Conservation (phyloP, 2,329 filamentous ascomycete species). For the Alternaria postmessia region DNA sequence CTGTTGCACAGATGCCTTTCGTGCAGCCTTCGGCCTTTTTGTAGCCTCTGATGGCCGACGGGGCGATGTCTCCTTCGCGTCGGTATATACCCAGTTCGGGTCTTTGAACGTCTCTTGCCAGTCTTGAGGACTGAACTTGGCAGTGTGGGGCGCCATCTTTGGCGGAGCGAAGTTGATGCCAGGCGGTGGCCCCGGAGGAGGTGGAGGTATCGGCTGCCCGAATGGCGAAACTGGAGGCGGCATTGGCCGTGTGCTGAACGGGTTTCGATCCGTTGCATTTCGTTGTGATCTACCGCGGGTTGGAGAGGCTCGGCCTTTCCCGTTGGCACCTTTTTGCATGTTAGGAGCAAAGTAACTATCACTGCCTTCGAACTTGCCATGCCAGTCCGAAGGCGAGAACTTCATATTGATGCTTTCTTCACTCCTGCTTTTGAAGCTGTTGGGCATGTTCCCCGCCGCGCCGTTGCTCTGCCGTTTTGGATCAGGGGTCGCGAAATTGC, state of each 20-base stretch:
- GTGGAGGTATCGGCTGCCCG: conserved; percentile 39
- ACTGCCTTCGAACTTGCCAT: conserved; percentile 55
- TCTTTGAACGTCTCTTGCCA: conserved; percentile 57
- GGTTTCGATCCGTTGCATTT: conserved; percentile 27
- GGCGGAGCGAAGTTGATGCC: conserved; percentile 34
- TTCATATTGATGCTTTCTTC: conserved; percentile 60
- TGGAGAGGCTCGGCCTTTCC: conserved; percentile 42
- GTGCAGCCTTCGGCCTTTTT: conserved; percentile 38
- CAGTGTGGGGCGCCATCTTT: conserved; percentile 33
- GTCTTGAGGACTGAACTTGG: conserved; percentile 53
- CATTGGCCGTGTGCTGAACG: conserved; percentile 27
- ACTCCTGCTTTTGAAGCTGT: conserved; percentile 55
- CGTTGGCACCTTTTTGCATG: conserved; percentile 32
- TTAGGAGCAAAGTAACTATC: conserved; percentile 54
- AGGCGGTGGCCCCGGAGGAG: conserved; percentile 40
- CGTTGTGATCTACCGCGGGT: conserved; percentile 42
- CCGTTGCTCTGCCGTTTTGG: conserved; percentile 21
- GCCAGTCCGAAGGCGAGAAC: conserved; percentile 58
- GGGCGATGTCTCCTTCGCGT: conserved; percentile 41
- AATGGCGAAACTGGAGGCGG: conserved; percentile 32
- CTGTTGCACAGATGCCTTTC: conserved; percentile 43
- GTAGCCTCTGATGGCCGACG: conserved; percentile 39
- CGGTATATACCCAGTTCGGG: conserved; percentile 49
- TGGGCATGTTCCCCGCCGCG: conserved; percentile 30
- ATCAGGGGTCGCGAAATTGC: conserved; percentile 29